A percentile compares a stretch with the other conserved stretches of the same genome.
Conservation (phyloP, 2,329 filamentous ascomycete genomes). For the Pseudopyrenochaeta lycopersici region DNA sequence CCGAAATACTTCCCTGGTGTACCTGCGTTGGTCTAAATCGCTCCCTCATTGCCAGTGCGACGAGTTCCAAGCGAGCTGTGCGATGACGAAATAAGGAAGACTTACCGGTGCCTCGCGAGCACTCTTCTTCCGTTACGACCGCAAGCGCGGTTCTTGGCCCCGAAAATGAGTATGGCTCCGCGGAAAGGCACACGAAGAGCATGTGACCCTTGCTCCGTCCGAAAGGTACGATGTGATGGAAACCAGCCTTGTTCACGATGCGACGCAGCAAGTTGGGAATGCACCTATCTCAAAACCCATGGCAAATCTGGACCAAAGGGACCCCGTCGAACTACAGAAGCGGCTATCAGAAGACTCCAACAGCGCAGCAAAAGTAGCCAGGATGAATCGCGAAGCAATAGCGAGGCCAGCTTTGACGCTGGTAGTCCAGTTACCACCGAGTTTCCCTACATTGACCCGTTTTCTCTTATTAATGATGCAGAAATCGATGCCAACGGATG, state of each 20-base stretch:
- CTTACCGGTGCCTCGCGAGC: conserved; percentile 25
- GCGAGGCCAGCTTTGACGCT: conserved; percentile 43
- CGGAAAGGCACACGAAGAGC: conserved; percentile 48
- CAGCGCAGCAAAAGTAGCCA: conserved; percentile 37
- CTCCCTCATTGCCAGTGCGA: conserved; percentile 6
- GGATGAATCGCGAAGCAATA: conserved; percentile 38
- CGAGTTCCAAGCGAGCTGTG: conserved; percentile 13
- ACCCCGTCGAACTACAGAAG: conserved; percentile 45
- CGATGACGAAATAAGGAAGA: conserved; percentile 32
- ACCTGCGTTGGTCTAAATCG: conserved; percentile 14
- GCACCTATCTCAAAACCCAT: conserved; percentile 48
- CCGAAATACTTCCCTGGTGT: conserved; percentile 14
- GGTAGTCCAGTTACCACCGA: conserved; percentile 40
- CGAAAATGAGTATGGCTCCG: conserved; percentile 37
- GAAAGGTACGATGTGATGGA: conserved; percentile 47
- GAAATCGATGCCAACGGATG: conserved; percentile 31
- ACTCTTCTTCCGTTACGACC: conserved; percentile 16
- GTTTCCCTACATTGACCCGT: conserved; percentile 31
- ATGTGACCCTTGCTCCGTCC: conserved; percentile 47
- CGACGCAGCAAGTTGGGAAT: conserved; percentile 46
- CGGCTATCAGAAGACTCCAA: conserved; percentile 44
- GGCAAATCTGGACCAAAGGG: conserved; percentile 48
- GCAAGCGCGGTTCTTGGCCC: conserved; percentile 21
- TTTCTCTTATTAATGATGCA: conserved; percentile 31
- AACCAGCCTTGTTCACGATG: conserved; percentile 46